Conservation (phyloP, 2,329 filamentous ascomycete species). For the Periconia sp. region DNA sequence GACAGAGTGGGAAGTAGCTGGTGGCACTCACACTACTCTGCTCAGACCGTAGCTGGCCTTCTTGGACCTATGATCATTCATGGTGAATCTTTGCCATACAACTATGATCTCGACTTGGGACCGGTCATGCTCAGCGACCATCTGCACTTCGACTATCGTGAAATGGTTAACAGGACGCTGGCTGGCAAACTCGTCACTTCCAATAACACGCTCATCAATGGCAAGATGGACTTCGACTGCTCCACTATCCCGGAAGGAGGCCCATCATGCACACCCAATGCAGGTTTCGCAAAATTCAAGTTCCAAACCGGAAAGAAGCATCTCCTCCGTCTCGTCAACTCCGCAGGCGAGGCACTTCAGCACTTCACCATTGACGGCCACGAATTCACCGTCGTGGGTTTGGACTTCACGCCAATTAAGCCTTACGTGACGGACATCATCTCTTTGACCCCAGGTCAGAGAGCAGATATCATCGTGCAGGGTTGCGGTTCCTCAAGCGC, state of each 20-base stretch:
- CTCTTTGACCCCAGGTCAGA: too few relatives aligned
- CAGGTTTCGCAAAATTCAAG: constrained; percentile 36
- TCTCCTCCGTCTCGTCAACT: constrained; percentile 46
- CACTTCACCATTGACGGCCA: constrained; percentile 48
- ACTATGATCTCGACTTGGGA: constrained; percentile 45
- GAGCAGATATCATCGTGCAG: too few relatives aligned
- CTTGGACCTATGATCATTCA: constrained; percentile 44
- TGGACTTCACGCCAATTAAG: constrained; percentile 45
- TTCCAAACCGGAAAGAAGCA: constrained; percentile 46
- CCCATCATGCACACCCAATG: constrained; percentile 27
- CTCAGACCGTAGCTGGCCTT: constrained; percentile 41
- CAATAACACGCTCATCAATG: constrained; percentile 25
- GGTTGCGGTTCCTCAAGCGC: too few relatives aligned
- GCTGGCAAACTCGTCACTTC: too few relatives aligned
- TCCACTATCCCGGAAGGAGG: constrained; percentile 23
- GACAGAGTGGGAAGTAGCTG: constrained; percentile 38
- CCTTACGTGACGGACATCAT: constrained; percentile 43
- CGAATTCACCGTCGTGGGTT: constrained; percentile 44
- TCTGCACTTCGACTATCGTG: constrained; percentile 37
- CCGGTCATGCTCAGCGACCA: constrained; percentile 44
- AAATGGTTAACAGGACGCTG: neutral
- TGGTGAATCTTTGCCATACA: constrained; percentile 34
- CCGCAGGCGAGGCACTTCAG: constrained; percentile 39
- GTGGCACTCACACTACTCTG: constrained; percentile 35
- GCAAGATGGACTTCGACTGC: constrained; percentile 29